Percentiles rank a stretch among this genome's conserved stretches.
phyloP scores from a whole-genome alignment of 2,329 filamentous ascomycete species.

The Simplicillium aogashimaense region DNA sequence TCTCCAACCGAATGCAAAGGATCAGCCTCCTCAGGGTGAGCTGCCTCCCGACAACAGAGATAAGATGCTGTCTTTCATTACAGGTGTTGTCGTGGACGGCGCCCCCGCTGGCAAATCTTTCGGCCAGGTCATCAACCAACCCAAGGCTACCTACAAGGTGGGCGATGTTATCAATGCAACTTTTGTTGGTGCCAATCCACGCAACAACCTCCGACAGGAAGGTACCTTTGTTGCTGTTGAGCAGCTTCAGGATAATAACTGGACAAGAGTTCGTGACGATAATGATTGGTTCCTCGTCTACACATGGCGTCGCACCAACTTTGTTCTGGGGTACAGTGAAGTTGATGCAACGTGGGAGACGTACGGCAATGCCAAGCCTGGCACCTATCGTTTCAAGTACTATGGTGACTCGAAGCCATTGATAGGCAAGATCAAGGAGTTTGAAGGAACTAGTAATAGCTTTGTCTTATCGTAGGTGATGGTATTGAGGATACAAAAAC shows the following conservation, averaged over 20 bases:
- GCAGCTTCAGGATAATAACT: constrained; percentile 37
- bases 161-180: constrained; percentile 55
- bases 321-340: constrained; percentile 63
- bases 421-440: constrained; percentile 50
- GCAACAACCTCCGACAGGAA: constrained; percentile 76
- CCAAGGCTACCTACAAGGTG: constrained; percentile 40
- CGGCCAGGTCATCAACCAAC: constrained; percentile 53
- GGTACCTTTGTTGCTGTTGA: constrained; percentile 72
- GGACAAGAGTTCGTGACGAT: constrained; percentile 63
- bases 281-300: constrained; percentile 77
- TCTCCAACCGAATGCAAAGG: constrained; percentile 24
- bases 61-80: constrained; percentile 70
- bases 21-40: constrained; percentile 40
- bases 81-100: constrained; percentile 65
- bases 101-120: constrained; percentile 57
- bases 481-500: too few relatives aligned
- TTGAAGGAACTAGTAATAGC: constrained; percentile 55
- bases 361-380: constrained; percentile 36
- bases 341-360: constrained; percentile 71
- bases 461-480: constrained; percentile 24
- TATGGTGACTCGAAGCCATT: constrained; percentile 72
- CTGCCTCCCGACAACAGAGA: constrained; percentile 70
- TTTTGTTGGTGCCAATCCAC: constrained; percentile 82
- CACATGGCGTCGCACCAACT: constrained; percentile 65
- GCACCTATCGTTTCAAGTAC: constrained; percentile 72